These are phyloP conservation scores for Oryza meyeriana DNA, from an alignment of 176 grass and related monocot species.

Conservation along the genomic window DNA sequence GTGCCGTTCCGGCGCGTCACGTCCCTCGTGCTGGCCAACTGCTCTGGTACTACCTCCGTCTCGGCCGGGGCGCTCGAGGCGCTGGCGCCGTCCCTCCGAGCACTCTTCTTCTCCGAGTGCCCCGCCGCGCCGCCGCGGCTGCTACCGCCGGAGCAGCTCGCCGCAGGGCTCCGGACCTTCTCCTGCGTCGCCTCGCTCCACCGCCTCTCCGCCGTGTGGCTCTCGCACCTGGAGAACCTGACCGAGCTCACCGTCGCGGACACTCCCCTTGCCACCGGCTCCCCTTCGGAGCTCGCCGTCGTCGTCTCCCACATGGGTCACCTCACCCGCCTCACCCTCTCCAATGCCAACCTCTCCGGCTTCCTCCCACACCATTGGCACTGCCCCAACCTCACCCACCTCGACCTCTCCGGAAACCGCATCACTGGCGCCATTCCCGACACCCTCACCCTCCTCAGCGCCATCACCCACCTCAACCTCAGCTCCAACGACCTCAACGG, in stretches of 20 bases:
- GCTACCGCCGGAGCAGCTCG: conserved; percentile 54
- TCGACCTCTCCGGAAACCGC: conserved; percentile 82
- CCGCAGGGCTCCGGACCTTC: conserved; percentile 54
- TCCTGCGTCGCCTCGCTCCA: conserved; percentile 65
- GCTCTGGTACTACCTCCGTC: conserved; percentile 70
- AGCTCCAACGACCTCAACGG: conserved; percentile 79
- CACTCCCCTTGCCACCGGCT: conserved; percentile 48
- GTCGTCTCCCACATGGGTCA: conserved; percentile 73
- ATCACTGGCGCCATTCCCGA: conserved; percentile 66
- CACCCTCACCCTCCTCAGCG: conserved; percentile 65
- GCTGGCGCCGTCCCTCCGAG: conserved; percentile 57
- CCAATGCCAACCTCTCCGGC: conserved; percentile 75
- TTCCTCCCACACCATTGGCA: conserved; percentile 87
- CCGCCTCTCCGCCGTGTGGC: conserved; percentile 61
- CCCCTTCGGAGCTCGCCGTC: conserved; percentile 44
- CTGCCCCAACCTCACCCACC: conserved; percentile 65
- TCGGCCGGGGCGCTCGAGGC: conserved; percentile 58
- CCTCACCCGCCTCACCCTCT: conserved; percentile 56
- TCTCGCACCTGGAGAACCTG: conserved; percentile 73
- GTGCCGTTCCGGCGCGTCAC: conserved; percentile 67
- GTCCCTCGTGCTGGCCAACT: conserved; percentile 72
- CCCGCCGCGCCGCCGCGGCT: conserved; percentile 53
- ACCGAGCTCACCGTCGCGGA: conserved; percentile 62
- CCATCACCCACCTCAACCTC: conserved; percentile 64
- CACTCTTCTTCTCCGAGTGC: conserved; percentile 56